Base-by-base conservation (phyloP, 805 yeast genomes). In the Yamadazyma sp. region DNA sequence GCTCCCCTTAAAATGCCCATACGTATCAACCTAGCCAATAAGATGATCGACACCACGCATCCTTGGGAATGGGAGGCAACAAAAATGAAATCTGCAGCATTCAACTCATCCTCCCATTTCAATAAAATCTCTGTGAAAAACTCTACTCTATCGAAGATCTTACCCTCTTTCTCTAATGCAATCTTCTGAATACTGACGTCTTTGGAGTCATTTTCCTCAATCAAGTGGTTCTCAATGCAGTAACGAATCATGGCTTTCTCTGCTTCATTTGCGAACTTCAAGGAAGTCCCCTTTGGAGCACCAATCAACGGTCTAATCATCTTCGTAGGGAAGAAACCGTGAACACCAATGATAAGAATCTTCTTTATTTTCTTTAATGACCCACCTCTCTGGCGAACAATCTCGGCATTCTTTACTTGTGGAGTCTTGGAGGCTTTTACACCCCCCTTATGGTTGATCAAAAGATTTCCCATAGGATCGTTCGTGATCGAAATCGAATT, bases 11-110 rank as follows among this genome's bases (percentile, higher is more conserved):
- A 64, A 29, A 56, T 66, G 16, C 56, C 93, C 60, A 47, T 59
- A 57, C 78, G 83, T 9, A 91, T 73, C 28, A 91, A 68, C 47
- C 74, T 73, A 0, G 95, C 83, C n/a, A 89, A 62, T 19, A 91
- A 58, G 21, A 87, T 80, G 1, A 88, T 79, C 0, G 95, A 77
- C 0, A 93, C 98, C 0, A 96, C 97, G 32, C 91, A 82, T 0
- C 99, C 99, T 59, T 91, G 99, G 0, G 97, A 90, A 60, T 91
- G 99, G 1, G 95, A 82, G 1, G 96, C 96, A 45, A 91, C 76
- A 54, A 83, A 88, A n/a, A 91, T 77, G 45, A 84, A 83, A 59
- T 91, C 98, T 0, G 96, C 91, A 11, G 63, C 67, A 31, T 67
- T 63, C 12, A 84, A 62, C 22, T 71, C 73, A n/a, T 69, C 61